These are phyloP conservation scores for Naumovozyma baii DNA, from an alignment of 805 yeast species.

Conservation along the genomic window DNA sequence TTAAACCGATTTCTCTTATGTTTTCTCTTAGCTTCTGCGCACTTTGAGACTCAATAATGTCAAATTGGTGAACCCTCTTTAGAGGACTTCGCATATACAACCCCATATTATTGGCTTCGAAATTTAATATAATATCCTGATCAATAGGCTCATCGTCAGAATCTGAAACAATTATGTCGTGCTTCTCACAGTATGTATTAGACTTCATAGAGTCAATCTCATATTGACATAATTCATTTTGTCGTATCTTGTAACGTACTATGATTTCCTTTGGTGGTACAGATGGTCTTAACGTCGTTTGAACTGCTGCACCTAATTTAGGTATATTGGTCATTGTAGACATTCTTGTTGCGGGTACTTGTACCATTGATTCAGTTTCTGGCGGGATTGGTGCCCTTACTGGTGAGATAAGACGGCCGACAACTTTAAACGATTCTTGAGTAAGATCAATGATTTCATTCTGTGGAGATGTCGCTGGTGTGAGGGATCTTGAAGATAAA, in stretches of 20 bases:
- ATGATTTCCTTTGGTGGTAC: too few relatives aligned
- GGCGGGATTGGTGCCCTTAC: conserved; percentile 8
- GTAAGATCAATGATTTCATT: conserved; percentile 20
- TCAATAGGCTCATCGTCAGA: conserved; percentile 1
- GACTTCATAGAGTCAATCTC: not conserved
- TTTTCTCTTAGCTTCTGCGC: conserved; percentile 19
- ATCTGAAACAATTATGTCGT: conserved; percentile 1
- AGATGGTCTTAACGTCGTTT: too few relatives aligned
- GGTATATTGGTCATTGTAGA: conserved; percentile 2
- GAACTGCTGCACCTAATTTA: not conserved
- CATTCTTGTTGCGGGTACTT: conserved; percentile 28
- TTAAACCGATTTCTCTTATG: conserved; percentile 22
- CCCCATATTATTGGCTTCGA: not conserved
- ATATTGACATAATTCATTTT: not conserved
- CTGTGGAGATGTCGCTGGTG: conserved; percentile 1
- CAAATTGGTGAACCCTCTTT: not conserved
- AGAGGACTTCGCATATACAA: not conserved
- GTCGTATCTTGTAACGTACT: not conserved
- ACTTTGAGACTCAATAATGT: conserved; percentile 14
- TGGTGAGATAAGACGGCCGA: conserved; percentile 23
- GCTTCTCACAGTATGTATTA: not conserved
- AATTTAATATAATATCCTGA: not conserved
- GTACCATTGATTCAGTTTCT: conserved; percentile 5
- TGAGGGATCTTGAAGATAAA: conserved; percentile 1
- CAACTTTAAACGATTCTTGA: conserved; percentile 24